These are phyloP conservation scores for Zalaria obscura DNA, from an alignment of 2,329 filamentous ascomycete genomes.

Conservation along the genomic window DNA sequence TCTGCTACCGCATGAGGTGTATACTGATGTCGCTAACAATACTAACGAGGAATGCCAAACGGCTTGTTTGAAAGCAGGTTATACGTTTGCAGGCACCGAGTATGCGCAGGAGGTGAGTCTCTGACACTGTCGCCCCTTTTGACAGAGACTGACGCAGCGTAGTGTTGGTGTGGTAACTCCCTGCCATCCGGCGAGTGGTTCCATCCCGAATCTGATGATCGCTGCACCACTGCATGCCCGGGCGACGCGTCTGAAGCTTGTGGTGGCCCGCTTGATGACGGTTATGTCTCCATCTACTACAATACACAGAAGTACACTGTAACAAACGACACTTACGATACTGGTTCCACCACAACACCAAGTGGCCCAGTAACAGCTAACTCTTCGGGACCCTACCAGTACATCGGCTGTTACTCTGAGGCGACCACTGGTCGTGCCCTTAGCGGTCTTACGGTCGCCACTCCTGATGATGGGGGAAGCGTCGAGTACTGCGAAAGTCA, in stretches of 20 bases:
- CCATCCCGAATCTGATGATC: background rate
- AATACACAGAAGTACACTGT: slow-evolving; percentile 14
- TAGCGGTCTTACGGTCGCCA: slow-evolving; percentile 8
- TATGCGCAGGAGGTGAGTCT: slow-evolving; percentile 26
- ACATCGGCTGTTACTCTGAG: slow-evolving; percentile 24
- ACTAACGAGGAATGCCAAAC: slow-evolving; percentile 5
- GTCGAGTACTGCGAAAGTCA: slow-evolving; percentile 18
- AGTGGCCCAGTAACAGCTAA: slow-evolving; percentile 7
- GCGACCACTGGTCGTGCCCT: slow-evolving; percentile 14
- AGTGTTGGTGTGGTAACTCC: too few relatives aligned
- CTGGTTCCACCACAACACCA: slow-evolving; percentile 3
- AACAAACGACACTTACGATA: slow-evolving; percentile 10
- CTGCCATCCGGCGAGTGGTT: too few relatives aligned
- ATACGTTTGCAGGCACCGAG: slow-evolving; percentile 34
- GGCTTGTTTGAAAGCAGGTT: slow-evolving; percentile 10
- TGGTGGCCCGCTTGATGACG: slow-evolving; percentile 27
- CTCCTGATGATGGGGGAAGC: slow-evolving; percentile 14
- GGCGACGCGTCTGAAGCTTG: slow-evolving; percentile 37
- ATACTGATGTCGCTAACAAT: slow-evolving; percentile 4
- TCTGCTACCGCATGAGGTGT: slow-evolving; percentile 1
- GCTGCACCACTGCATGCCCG: slow-evolving; percentile 35
- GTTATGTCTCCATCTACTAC: slow-evolving; percentile 38
- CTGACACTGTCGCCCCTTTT: too few relatives aligned
- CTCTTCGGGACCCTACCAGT: slow-evolving; percentile 17
- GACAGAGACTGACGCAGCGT: too few relatives aligned